Conservation (phyloP, 2,329 filamentous ascomycete species). For the Hypomyces perniciosus region DNA sequence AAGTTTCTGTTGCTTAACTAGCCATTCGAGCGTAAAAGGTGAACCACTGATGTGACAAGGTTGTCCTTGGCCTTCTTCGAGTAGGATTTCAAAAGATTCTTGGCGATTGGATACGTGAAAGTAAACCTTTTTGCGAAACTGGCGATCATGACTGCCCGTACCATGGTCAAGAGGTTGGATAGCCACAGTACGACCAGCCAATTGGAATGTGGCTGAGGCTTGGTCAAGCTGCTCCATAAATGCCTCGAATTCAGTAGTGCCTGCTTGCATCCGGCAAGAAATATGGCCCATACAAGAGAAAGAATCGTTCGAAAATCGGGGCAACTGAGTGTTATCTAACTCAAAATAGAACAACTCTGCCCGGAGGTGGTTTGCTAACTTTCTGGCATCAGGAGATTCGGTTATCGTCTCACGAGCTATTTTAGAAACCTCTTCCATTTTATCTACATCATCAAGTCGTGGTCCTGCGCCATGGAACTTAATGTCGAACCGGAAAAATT, state of each 20-base stretch:
- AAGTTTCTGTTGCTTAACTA: conserved; percentile 1
- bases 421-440: background rate
- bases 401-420: background rate
- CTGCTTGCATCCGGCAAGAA: background rate
- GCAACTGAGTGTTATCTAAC: background rate
- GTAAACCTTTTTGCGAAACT: background rate
- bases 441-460: background rate
- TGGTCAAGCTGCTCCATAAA: background rate
- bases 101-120: background rate
- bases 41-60: conserved; percentile 5
- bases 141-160: background rate
- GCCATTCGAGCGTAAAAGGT: conserved; percentile 6
- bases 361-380: background rate
- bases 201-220: background rate
- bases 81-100: background rate
- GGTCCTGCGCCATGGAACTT: conserved; percentile 2
- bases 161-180: background rate
- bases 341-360: conserved; percentile 2
- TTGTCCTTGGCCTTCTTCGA: background rate
- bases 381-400: background rate
- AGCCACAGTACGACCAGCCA: background rate
- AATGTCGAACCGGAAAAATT: conserved; percentile 10
- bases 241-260: background rate
- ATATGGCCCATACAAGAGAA: conserved; percentile 1
- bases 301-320: background rate